Conservation (phyloP, 805 yeast species). For the Zygotorulaspora sp. region DNA sequence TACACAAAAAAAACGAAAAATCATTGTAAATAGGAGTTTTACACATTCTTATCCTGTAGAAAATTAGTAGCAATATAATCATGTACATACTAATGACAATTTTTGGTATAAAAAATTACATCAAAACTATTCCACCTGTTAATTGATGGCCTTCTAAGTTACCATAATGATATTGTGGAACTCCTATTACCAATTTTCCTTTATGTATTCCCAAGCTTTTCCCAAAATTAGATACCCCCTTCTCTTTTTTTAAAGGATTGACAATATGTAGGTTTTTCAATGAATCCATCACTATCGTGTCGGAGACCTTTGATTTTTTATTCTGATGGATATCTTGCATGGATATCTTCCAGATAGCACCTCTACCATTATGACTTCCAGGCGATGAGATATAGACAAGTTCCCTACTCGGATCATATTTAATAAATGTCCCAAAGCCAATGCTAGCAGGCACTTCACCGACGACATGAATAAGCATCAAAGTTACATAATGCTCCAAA, state of each 20-base stretch:
- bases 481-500: constrained; percentile 9
- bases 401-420: constrained; percentile 14
- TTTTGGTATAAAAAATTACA: no score
- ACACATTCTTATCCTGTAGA: no score
- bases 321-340: constrained; percentile 19
- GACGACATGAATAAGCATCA: constrained; percentile 11
- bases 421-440: constrained; percentile 34
- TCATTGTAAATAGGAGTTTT: constrained; percentile 7
- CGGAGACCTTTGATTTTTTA: constrained; percentile 20
- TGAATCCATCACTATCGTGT: constrained; percentile 9
- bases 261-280: constrained; percentile 11
- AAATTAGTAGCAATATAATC: no score
- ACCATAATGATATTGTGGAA: constrained; percentile 37
- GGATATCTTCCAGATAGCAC: constrained; percentile 44
- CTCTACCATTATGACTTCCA: constrained; percentile 35
- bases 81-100: no score
- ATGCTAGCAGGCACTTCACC: constrained; percentile 26
- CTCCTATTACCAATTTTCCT: constrained; percentile 37
- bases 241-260: constrained; percentile 22
- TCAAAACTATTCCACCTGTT: constrained; percentile 30
- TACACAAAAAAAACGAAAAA: constrained; percentile 6
- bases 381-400: constrained; percentile 41
- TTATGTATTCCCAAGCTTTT: constrained; percentile 30
- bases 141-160: constrained; percentile 29
- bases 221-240: constrained; percentile 45